Evolutionary conservation across 1,284 basidiomycete genomes (phyloP), one percentile per base, ranked within the genome.

Genomic region (Microbotryum violaceum): DNA sequence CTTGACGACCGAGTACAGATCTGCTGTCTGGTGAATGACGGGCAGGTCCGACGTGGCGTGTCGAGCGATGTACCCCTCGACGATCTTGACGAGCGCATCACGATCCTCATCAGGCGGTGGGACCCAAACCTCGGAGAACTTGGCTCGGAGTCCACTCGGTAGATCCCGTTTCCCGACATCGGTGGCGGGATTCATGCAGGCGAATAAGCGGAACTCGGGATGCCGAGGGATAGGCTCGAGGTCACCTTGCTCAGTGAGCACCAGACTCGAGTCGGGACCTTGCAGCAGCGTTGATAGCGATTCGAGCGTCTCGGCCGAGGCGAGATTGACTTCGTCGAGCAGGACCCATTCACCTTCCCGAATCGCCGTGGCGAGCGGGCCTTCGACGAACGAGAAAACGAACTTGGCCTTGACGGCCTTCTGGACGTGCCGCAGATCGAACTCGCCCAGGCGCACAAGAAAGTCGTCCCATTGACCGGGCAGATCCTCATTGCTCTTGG

Each of bases 181-280:
- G 3, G 94, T 98, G 0, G 96, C 96, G 2, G 96, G 96, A 73
- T 99, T 99, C 96, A 99, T 99, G 75, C 96, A 99, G 2, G 92
- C 93, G 72, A 98, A 98, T 9, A 98, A 79, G 29, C 94, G 87
- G 78, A 99, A 99, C 70, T 96, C 87, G 21, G 91, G 85, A 74
- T 98, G 96, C 1, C 96, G 86, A 42, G 86, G 85, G 29, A 98
- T 82, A 1, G 90, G 88, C 72, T 93, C 90, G 60, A 97, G 77
- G 33, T 92, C 89, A 1, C 94, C 96, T 73, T 92, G 86, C 74
- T 98, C 96, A 0, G 91, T 94, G 58, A 98, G 79, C 0, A 92
- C 90, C 61, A 99, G 86, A 1, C 93, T 97, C 1, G 90, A 85
- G 9, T 82, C 85, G 0, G 89, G 83, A n/a, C 86, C 84, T 70